These are phyloP conservation scores for Phytophthora europaea DNA, from an alignment of 352 stramenopile species.

Conservation along the genomic window DNA sequence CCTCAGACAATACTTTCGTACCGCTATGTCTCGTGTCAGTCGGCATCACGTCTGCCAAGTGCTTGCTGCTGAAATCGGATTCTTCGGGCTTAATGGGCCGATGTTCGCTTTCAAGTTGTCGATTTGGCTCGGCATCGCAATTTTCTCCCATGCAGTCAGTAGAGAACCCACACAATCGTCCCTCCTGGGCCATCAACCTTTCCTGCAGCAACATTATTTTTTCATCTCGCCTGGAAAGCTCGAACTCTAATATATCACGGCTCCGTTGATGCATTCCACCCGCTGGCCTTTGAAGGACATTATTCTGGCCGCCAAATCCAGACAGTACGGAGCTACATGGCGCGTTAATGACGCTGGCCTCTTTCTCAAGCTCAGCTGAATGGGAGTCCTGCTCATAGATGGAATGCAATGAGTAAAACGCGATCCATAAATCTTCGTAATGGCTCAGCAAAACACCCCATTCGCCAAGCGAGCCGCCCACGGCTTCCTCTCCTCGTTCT, in stretches of 20 bases:
- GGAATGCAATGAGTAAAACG: slow-evolving; percentile 31
- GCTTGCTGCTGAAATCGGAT: not conserved
- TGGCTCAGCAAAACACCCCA: slow-evolving; percentile 28
- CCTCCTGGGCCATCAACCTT: slow-evolving; percentile 18
- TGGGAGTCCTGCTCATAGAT: not conserved
- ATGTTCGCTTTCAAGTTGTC: slow-evolving; percentile 3
- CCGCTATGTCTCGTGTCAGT: not conserved
- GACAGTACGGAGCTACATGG: not conserved
- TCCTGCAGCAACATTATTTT: slow-evolving; percentile 36
- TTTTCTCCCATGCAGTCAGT: not conserved
- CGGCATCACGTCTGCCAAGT: not conserved
- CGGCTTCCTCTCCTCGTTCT: not conserved
- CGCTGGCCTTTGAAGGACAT: not conserved
- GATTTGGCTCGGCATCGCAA: not conserved
- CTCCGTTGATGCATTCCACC: not conserved
- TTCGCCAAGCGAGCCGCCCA: not conserved
- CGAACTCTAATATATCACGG: slow-evolving; percentile 18
- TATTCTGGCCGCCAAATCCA: slow-evolving; percentile 13
- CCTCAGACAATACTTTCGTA: not conserved
- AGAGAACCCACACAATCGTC: slow-evolving; percentile 2
- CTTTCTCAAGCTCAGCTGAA: not conserved
- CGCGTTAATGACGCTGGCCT: not conserved
- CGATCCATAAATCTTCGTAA: slow-evolving; percentile 40
- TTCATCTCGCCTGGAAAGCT: slow-evolving; percentile 37
- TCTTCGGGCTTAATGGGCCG: not conserved